Evolutionary conservation across 2,329 filamentous ascomycete genomes (phyloP), one percentile per base, ranked within the genome.

Genomic region (Aureobasidium sp.): DNA sequence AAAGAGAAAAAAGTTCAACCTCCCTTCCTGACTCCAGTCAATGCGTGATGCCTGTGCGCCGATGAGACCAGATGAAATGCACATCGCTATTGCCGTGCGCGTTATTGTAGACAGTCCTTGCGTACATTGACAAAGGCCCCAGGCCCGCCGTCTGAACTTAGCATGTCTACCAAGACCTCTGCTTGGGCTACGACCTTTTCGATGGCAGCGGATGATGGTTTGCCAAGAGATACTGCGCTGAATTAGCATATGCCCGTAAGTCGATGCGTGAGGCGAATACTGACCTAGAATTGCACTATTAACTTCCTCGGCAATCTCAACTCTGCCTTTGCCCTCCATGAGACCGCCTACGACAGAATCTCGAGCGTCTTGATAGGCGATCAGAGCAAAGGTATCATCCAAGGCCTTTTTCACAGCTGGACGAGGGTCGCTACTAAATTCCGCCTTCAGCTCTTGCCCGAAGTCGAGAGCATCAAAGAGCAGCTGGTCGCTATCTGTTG

Each of bases 241-340:
- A 29, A 61, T 71, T 61, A 70, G 63, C 61, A 56, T 53, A 17
- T 8, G 11, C 24, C 30, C 54, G 27, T 29, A 11, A 25, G n/a
- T 4, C 2, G 8, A 16, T 11, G 30, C 17, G 51, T 12, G 25
- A 30, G 56, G 4, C 53, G 3, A 17, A n/a, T 3, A 77, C 83
- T 73, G 74, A 95, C 90, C 83, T 56, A 98, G 70, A 62, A 98
- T 95, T 41, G 89, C 90, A 56, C 88, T 88, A 69, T 97, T 97
- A 54, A 98, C 75, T 68, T 95, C 90, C 71, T 98, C 93, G 7
- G 90, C 90, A 35, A 97, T 88, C 16, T 81, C 77, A 16, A 84
- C 80, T 38, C 93, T 77, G 1, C 88, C 89, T 49, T 79, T 80
- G 34, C 79, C 76, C 62, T 95, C 88, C 54, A 98, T 74, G 56